These are phyloP conservation scores for Macrophomina tecta DNA, from an alignment of 2,329 filamentous ascomycete genomes.

Conservation along the genomic window DNA sequence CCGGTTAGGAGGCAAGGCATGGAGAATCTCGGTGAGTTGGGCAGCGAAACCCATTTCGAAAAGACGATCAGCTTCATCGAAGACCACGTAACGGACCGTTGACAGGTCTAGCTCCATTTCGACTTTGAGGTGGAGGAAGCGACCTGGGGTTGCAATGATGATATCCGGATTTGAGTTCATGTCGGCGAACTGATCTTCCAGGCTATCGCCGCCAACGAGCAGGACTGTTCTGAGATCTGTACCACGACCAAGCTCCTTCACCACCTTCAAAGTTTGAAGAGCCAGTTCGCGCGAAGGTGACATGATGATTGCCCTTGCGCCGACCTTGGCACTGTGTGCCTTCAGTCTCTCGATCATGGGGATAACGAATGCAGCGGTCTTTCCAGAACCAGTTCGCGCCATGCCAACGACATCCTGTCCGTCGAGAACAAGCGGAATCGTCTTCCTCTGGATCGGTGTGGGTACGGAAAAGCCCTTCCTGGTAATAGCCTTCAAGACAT, in stretches of 20 bases:
- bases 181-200: constrained; percentile 92
- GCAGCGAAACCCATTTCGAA: constrained; percentile 99
- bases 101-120: constrained; percentile 94
- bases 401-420: constrained; percentile 97
- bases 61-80: constrained; percentile 94
- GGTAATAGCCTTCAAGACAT: constrained; percentile 86
- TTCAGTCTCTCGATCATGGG: constrained; percentile 97
- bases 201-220: constrained; percentile 90
- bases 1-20: constrained; percentile 80
- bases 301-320: constrained; percentile 83
- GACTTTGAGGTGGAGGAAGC: constrained; percentile 94
- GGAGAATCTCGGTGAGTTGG: constrained; percentile 90
- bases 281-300: constrained; percentile 94
- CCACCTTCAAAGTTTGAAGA: constrained; percentile 92
- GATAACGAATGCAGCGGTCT: constrained; percentile 97
- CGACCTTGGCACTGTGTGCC: constrained; percentile 83
- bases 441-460: constrained; percentile 96
- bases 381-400: constrained; percentile 98
- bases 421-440: constrained; percentile 88
- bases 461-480: constrained; percentile 95
- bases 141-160: constrained; percentile 93
- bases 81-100: constrained; percentile 91
- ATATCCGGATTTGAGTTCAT: constrained; percentile 97
- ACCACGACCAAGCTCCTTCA: constrained; percentile 89
- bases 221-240: constrained; percentile 91